These are phyloP conservation scores for Stachybotrys chlorohalonatus DNA, from an alignment of 2,329 filamentous ascomycete species.

Conservation along the genomic window DNA sequence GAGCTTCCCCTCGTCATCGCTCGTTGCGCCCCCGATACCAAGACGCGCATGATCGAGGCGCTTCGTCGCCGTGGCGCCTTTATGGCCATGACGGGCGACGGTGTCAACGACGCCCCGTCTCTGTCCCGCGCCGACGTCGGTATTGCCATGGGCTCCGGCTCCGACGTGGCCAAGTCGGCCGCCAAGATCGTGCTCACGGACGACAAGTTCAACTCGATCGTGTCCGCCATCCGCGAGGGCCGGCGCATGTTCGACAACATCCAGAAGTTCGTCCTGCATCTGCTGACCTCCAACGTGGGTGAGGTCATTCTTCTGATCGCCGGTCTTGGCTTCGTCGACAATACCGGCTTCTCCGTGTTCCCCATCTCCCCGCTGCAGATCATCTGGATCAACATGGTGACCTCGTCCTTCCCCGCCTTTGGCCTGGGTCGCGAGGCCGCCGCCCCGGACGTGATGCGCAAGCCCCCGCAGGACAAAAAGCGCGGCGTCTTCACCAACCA, in stretches of 20 bases:
- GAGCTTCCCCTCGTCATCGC: constrained; percentile 75
- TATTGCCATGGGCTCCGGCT: constrained; percentile 85
- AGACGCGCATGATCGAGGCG: constrained; percentile 85
- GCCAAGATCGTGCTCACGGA: constrained; percentile 76
- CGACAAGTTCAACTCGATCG: constrained; percentile 82
- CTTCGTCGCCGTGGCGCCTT: constrained; percentile 68
- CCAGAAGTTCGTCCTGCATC: constrained; percentile 75
- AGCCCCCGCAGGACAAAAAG: constrained; percentile 63
- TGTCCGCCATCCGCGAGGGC: constrained; percentile 74
- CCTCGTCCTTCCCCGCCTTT: constrained; percentile 79
- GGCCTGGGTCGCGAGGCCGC: constrained; percentile 75
- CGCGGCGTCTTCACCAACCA: constrained; percentile 70
- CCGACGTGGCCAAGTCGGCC: constrained; percentile 77
- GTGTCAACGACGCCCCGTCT: constrained; percentile 79
- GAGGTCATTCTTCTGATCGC: constrained; percentile 75
- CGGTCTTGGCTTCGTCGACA: constrained; percentile 74
- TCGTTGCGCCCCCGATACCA: constrained; percentile 76
- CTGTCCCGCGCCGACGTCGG: constrained; percentile 75
- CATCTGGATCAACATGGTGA: constrained; percentile 92
- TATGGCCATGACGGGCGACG: constrained; percentile 83
- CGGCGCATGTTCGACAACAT: constrained; percentile 84
- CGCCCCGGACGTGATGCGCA: constrained; percentile 66
- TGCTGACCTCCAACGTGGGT: constrained; percentile 74
- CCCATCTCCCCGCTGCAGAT: constrained; percentile 80
- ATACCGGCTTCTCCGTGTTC: constrained; percentile 65